Evolutionary conservation across 2,329 filamentous ascomycete species (phyloP).

Genomic region (Tolypocladium amazonense): DNA sequence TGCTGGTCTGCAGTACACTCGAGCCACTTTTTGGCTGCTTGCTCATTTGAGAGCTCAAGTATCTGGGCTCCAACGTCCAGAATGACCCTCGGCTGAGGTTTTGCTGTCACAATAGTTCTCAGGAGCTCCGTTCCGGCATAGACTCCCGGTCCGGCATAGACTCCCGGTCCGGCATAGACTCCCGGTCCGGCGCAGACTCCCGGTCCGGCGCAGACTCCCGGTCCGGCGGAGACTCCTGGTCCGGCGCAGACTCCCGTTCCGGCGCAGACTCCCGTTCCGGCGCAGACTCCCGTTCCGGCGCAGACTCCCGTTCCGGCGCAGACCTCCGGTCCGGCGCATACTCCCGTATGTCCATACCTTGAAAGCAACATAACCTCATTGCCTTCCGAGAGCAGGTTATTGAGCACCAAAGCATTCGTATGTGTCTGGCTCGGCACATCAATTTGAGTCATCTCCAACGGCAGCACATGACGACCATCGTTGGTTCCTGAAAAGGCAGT

Average conservation of each 20-base stretch:
- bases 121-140: constrained; percentile 30
- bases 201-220: constrained; percentile 8
- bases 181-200: constrained; percentile 13
- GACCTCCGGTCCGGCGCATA: constrained; percentile 14
- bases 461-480: constrained; percentile 44
- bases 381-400: constrained; percentile 40
- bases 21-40: constrained; percentile 45
- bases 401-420: constrained; percentile 56
- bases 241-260: constrained; percentile 14
- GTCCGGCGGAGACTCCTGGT: no score
- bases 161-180: no score
- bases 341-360: not conserved
- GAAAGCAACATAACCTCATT: constrained; percentile 26
- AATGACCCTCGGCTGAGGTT: constrained; percentile 41
- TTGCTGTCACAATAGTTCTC: constrained; percentile 20
- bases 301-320: not conserved
- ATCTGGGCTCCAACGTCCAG: constrained; percentile 63
- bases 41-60: constrained; percentile 47
- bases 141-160: constrained; percentile 10
- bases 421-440: constrained; percentile 42
- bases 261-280: constrained; percentile 7
- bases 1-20: not conserved
- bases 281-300: constrained; percentile 7
- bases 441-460: constrained; percentile 40
- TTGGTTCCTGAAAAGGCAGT: constrained; percentile 60